These are phyloP conservation scores for Ramichloridium luteum DNA, from an alignment of 2,329 filamentous ascomycete species.

Conservation along the genomic window DNA sequence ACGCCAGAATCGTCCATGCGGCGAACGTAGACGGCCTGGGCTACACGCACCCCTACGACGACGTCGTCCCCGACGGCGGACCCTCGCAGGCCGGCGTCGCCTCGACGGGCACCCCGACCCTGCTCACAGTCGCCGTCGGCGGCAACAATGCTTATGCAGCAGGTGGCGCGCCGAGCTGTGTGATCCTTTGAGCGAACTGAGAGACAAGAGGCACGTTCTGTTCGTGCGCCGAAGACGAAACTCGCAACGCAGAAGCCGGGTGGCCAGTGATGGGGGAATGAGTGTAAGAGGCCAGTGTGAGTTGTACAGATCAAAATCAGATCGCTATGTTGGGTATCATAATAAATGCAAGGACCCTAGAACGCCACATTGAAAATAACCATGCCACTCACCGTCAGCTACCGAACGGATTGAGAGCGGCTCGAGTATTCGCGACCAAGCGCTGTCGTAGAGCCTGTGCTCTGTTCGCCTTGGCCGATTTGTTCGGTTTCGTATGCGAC, in stretches of 20 bases:
- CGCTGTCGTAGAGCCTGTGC: neutral
- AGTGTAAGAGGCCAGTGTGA: too few relatives aligned
- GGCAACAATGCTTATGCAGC: conserved; percentile 20
- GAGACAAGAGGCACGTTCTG: too few relatives aligned
- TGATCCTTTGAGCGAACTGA: too few relatives aligned
- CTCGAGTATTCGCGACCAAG: neutral
- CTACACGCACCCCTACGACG: conserved; percentile 58
- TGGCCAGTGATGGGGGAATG: too few relatives aligned
- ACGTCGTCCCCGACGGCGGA: conserved; percentile 47
- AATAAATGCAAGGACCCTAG: too few relatives aligned
- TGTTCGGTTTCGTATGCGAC: neutral
- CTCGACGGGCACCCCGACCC: conserved; percentile 18
- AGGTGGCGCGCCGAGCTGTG: too few relatives aligned
- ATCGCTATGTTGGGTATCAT: too few relatives aligned
- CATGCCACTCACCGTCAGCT: too few relatives aligned
- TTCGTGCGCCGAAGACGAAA: too few relatives aligned
- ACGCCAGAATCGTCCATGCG: conserved; percentile 23
- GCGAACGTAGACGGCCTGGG: conserved; percentile 46
- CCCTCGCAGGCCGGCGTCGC: conserved; percentile 26
- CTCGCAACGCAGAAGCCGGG: too few relatives aligned
- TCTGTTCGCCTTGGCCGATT: neutral
- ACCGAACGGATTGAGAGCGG: neutral
- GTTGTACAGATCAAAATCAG: too few relatives aligned
- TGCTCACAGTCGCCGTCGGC: conserved; percentile 20
- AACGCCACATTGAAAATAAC: too few relatives aligned